Evolutionary conservation across 768 basidiomycete genomes (phyloP), one percentile per base, ranked within the genome.

Genomic region (Holtermanniella nyarrowii): DNA sequence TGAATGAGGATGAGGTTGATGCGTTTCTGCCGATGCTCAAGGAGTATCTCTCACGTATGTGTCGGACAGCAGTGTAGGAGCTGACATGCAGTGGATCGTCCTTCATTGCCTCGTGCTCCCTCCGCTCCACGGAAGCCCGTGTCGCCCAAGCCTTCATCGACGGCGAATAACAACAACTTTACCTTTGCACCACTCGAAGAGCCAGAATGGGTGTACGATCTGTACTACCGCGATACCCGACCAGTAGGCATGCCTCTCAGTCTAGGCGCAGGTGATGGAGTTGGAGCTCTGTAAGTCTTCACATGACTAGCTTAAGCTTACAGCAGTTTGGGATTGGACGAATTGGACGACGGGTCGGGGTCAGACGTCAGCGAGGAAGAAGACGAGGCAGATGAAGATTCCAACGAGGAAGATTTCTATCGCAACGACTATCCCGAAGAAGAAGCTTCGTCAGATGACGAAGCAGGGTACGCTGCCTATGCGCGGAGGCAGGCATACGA

Each of bases 1-100:
- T 37, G 31, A 16, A 37, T 37, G 61, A 69, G 24, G 61, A 61
- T 31, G 66, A 72, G 46, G 64, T 71, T 61, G 70, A 58, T 22
- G 64, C 61, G 21, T 73, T 71, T 55, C 49, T 71, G 42, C 66
- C 70, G 1, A 72, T 73, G 70, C 52, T 73, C 24, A 48, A 67
- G 42, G 68, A 70, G 48, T 66, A 70, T 45, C 55, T 72, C 13
- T 54, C 54, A 18, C 42, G 71, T 70, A 43, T 48, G 68, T 60
- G 10, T 37, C 21, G 22, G 21, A 1, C 49, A 44, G 26, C 49
- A 26, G 7, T 37, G 31, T 7, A 7, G 10, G 16, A 37, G 10
- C 31, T 37, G 31, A 37, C 31, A n/a, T 44, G 23, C 23, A 23
- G 45, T 48, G 23, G 16, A 37, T 20, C 11, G 23, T 21, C 24